Evolutionary conservation across 2,329 filamentous ascomycete species (phyloP).

Genomic region (Claviceps digitariae): DNA sequence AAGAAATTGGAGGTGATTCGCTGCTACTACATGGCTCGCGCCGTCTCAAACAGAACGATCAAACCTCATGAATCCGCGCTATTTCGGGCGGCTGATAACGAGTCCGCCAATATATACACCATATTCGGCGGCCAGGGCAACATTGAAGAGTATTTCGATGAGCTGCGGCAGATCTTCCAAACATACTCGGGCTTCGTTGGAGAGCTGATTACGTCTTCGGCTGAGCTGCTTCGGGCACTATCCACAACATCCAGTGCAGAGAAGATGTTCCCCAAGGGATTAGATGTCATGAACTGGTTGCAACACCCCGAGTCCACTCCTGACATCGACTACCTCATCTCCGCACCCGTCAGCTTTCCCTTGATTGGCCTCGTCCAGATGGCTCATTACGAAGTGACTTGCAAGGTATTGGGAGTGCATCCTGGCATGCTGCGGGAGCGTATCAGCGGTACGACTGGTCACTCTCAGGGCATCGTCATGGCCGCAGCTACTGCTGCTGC

Average conservation of each 20-base stretch:
- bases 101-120: constrained; percentile 73
- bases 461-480: constrained; percentile 92
- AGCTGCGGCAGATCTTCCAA: constrained; percentile 78
- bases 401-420: constrained; percentile 77
- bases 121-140: constrained; percentile 97
- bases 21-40: constrained; percentile 83
- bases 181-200: constrained; percentile 87
- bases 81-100: constrained; percentile 74
- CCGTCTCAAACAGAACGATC: constrained; percentile 71
- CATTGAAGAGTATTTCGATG: constrained; percentile 98
- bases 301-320: constrained; percentile 80
- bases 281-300: constrained; percentile 90
- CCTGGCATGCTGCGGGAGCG: constrained; percentile 78
- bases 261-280: constrained; percentile 94
- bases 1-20: constrained; percentile 87
- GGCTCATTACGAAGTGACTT: constrained; percentile 89
- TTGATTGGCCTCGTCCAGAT: constrained; percentile 93
- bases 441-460: constrained; percentile 79
- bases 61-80: constrained; percentile 90
- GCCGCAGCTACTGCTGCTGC: constrained; percentile 84
- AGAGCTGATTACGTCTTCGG: constrained; percentile 67
- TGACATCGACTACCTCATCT: constrained; percentile 87
- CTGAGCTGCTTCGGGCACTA: constrained; percentile 75
- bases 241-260: constrained; percentile 73
- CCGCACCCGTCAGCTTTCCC: constrained; percentile 88